Evolutionary conservation across 805 yeast genomes (phyloP), one percentile per base, ranked within the genome.

Genomic region (Lipomyces orientalis): DNA sequence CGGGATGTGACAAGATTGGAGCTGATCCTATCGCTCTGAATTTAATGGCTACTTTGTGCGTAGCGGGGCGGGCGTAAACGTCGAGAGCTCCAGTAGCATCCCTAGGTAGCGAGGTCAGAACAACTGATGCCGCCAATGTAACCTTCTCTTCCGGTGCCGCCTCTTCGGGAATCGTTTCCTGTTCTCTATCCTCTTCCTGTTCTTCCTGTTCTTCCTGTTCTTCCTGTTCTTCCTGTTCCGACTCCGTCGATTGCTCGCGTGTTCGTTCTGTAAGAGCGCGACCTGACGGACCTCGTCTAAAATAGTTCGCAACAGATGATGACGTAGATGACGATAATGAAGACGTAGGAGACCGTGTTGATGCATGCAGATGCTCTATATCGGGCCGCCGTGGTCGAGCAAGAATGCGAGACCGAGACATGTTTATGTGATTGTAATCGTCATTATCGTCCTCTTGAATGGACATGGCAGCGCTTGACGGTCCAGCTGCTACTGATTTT

Each of bases 1-100:
- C 80, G 1, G 78, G 76, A n/a, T 85, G 85, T n/a, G 75, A 75
- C 25, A 86, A 78, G 1, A 80, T 76, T 0, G 83, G 83, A 0
- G 88, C 82, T 0, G 87, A 83, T 0, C 89, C 89, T 52, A 86
- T 83, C 4, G 89, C 83, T 64, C 81, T 80, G 67, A 86, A 82
- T 57, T 87, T 78, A 19, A 86, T 78, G 1, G 83, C 78, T 14
- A 84, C 79, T 51, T 76, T 76, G 29, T 64, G 70, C 8, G 68
- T 34, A n/a, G 71, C 60, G n/a, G 73, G 69, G 19, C 65, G 71
- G 9, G 76, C 58, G 64, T 77, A 77, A 54, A 65, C 56, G 9
- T 73, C 74, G 19, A 77, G 70, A 12, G 74, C 71, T 12, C 64
- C 71, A 3, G 78, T 68, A 4, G 79, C 72, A 54, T 76, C 79